Percentiles rank a stretch among this genome's conserved stretches.
Evolutionary conservation across 2,329 filamentous ascomycete genomes (phyloP).

Genomic region (Penicillium sp.): DNA sequence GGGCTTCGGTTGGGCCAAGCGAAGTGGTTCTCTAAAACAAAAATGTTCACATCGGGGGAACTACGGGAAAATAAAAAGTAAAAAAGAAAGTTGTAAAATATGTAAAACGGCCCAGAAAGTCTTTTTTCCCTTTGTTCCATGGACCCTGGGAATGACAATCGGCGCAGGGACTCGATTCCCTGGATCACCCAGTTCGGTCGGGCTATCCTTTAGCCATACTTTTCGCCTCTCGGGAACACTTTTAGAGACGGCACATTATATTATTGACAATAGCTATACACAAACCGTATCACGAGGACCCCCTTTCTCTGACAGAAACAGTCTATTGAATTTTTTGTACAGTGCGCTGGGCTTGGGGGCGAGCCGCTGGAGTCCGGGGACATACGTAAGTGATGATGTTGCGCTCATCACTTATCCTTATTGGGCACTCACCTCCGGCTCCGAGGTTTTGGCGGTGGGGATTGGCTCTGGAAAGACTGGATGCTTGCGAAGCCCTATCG

Average conservation of each 20-base stretch:
- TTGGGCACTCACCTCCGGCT: conserved; percentile 18
- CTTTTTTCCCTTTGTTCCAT: conserved; percentile 7
- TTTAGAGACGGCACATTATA: not conserved
- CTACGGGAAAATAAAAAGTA: conserved; percentile 9
- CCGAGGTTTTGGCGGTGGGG: conserved; percentile 13
- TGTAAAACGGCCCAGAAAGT: not conserved
- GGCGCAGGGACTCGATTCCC: conserved; percentile 5
- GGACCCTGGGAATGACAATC: conserved; percentile 14
- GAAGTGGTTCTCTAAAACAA: conserved; percentile 10
- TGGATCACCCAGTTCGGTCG: conserved; percentile 3
- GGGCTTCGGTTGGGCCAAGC: conserved; percentile 25
- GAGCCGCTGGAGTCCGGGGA: conserved; percentile 9
- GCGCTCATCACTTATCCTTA: conserved; percentile 11
- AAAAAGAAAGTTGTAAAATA: not conserved
- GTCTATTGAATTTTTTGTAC: conserved; percentile 1
- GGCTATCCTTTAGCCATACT: conserved; percentile 11
- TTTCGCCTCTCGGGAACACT: not conserved
- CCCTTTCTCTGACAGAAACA: not conserved
- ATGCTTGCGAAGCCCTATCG: conserved; percentile 3
- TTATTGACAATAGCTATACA: not conserved
- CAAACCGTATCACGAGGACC: not conserved
- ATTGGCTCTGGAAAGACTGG: not conserved
- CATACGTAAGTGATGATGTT: conserved; percentile 30
- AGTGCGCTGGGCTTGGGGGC: not conserved
- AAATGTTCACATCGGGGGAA: conserved; percentile 20